Conservation (phyloP, 2,329 filamentous ascomycete genomes). For the Xylariales sp. region DNA sequence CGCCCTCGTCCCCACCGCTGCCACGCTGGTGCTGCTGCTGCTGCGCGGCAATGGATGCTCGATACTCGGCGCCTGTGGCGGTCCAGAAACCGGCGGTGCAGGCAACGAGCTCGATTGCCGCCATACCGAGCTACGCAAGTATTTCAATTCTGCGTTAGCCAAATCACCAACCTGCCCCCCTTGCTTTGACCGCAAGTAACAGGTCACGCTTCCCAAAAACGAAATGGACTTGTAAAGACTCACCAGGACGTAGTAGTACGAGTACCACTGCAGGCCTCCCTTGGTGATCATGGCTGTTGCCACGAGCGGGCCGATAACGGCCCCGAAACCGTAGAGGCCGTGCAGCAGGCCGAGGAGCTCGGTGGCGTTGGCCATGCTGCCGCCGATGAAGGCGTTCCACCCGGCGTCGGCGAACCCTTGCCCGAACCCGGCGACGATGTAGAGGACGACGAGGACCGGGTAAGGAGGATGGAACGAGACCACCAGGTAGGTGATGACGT, state of each 20-base stretch:
- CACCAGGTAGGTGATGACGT: conserved; percentile 60
- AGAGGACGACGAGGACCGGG: conserved; percentile 60
- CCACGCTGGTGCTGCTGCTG: too few relatives aligned
- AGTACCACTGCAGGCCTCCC: conserved; percentile 58
- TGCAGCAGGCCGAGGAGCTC: conserved; percentile 67
- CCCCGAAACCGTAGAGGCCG: conserved; percentile 64
- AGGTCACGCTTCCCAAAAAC: too few relatives aligned
- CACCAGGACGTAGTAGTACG: conserved; percentile 74
- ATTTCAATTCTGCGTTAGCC: too few relatives aligned
- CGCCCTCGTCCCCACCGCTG: too few relatives aligned
- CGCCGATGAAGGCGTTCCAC: conserved; percentile 57
- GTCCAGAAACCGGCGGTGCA: conserved; percentile 53
- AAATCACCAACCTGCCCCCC: too few relatives aligned
- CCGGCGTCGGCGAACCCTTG: conserved; percentile 60
- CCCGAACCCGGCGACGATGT: conserved; percentile 64
- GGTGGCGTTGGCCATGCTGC: conserved; percentile 65
- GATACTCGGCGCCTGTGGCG: conserved; percentile 51
- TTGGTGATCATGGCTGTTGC: conserved; percentile 68
- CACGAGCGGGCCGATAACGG: conserved; percentile 63
- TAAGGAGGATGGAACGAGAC: conserved; percentile 64
- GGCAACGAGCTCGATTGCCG: conserved; percentile 48
- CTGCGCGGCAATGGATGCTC: conserved; percentile 28
- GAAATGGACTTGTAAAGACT: conserved; percentile 13
- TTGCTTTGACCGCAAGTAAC: too few relatives aligned
- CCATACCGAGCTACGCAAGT: conserved; percentile 49